Base-by-base conservation (phyloP, 768 basidiomycete species). In the Naganishia friedmannii region DNA sequence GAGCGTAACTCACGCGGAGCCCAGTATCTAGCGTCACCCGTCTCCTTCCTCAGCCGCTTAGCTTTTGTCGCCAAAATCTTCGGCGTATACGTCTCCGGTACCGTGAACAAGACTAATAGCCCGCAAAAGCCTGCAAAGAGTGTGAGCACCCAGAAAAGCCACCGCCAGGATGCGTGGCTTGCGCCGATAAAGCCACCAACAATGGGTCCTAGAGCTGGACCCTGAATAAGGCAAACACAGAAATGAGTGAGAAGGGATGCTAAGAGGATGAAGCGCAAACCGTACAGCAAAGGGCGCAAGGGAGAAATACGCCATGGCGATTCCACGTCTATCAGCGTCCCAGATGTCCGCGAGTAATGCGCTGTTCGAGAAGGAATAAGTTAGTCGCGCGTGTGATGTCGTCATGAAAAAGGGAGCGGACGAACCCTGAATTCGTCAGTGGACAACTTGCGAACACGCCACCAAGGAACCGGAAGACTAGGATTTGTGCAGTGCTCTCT, bases 401-500 rank as follows among this genome's bases (percentile, higher is more conserved):
- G 13, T n/a, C 28, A 23, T 1, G 13, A 26, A 51, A 21, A 26
- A 21, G 4, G n/a, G 32, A 37, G 57, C 7, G n/a, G 34, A 39
- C 34, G 21, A 39, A 58, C 26, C 83, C 83, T 0, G 83, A 79
- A 55, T 83, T 83, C 42, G 83, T 83, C 53, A 84, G 73, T 0
- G 81, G 79, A 34, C 82, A 80, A 0, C 80, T 71, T 7, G 83
- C 83, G 69, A 80, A 81, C 1, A 73, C 73, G 0, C 83, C 83
- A 17, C 80, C 76, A 21, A 83, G 66, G 67, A 84, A 81, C 17
- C 83, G 77, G 73, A 83, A 83, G 54, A 82, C 58, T 34, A 84
- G 75, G 48, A 83, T 78, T 0, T 78, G 77, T 13, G 78, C 81
- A 9, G 80, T 79, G 70, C 82, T 83, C 63, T 75, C 77, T 0